Conservation (phyloP, 164 flowering plant genomes). For the Magnolia kwangsiensis region DNA sequence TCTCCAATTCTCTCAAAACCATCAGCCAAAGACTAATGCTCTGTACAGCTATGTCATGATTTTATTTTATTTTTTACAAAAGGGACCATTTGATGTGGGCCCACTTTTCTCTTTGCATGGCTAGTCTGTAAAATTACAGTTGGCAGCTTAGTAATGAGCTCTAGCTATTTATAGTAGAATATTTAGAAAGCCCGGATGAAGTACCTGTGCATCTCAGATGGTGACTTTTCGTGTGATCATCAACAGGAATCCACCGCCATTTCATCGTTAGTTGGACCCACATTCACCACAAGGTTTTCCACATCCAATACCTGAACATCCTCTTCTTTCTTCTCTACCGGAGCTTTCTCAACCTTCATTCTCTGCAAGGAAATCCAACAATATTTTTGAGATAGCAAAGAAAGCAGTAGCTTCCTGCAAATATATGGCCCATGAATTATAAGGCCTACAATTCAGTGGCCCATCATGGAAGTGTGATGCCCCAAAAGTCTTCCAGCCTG, state of each 20-base stretch:
- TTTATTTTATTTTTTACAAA: too few relatives aligned
- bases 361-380: constrained; percentile 28
- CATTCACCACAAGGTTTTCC: constrained; percentile 20
- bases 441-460: too few relatives aligned
- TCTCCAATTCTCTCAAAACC: neutral
- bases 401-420: neutral
- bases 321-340: constrained; percentile 13
- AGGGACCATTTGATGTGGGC: neutral
- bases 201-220: neutral
- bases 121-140: neutral
- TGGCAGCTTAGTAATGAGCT: neutral
- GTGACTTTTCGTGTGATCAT: neutral
- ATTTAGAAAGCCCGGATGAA: neutral
- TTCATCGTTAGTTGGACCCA: constrained; percentile 9
- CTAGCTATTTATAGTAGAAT: neutral
- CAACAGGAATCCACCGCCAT: constrained; percentile 24
- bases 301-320: constrained; percentile 21
- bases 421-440: neutral
- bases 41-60: too few relatives aligned
- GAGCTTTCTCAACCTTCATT: constrained; percentile 35
- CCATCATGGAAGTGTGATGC: too few relatives aligned
- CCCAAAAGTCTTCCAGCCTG: too few relatives aligned
- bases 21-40: neutral
- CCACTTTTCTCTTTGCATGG: neutral
- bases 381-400: neutral